Evolutionary conservation across 345 rosid genomes (phyloP).

Genomic region (Erodium maritimum): DNA sequence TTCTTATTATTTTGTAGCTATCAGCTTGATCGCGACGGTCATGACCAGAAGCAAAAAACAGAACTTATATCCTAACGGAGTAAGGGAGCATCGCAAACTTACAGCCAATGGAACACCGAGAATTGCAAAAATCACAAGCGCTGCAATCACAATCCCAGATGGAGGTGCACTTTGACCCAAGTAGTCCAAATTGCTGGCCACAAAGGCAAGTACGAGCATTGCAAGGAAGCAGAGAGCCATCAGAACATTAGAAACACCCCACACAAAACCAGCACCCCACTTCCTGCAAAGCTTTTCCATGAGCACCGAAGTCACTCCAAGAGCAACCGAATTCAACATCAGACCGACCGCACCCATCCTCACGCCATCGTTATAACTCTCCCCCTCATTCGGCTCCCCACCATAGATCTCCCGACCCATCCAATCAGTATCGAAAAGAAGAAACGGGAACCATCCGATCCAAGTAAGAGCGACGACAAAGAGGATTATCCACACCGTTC

Average conservation of each 20-base stretch:
- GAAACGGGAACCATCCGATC: conserved; percentile 91
- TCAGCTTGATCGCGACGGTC: too few species aligned
- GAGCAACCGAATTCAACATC: conserved; percentile 81
- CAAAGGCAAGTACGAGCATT: conserved; percentile 56
- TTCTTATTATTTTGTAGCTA: too few species aligned
- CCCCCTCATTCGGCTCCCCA: conserved; percentile 69
- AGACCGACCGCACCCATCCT: conserved; percentile 84
- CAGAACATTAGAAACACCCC: conserved; percentile 78
- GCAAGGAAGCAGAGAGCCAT: conserved; percentile 83
- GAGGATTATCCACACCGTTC: conserved; percentile 60
- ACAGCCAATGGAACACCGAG: conserved; percentile 92
- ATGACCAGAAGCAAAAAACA: not conserved
- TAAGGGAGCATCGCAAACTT: conserved; percentile 29
- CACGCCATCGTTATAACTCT: conserved; percentile 54
- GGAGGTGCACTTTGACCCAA: conserved; percentile 58
- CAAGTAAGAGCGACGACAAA: conserved; percentile 74
- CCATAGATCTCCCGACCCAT: conserved; percentile 94
- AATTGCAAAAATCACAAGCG: conserved; percentile 51
- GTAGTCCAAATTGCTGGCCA: conserved; percentile 44
- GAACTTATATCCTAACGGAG: not conserved
- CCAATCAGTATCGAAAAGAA: conserved; percentile 94
- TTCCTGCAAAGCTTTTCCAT: conserved; percentile 93
- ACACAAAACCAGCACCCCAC: conserved; percentile 90
- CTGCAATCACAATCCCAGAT: conserved; percentile 51
- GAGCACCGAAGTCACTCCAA: conserved; percentile 83